Evolutionary conservation across 2,329 filamentous ascomycete species (phyloP).

Genomic region (Aspergillus aculeatus): DNA sequence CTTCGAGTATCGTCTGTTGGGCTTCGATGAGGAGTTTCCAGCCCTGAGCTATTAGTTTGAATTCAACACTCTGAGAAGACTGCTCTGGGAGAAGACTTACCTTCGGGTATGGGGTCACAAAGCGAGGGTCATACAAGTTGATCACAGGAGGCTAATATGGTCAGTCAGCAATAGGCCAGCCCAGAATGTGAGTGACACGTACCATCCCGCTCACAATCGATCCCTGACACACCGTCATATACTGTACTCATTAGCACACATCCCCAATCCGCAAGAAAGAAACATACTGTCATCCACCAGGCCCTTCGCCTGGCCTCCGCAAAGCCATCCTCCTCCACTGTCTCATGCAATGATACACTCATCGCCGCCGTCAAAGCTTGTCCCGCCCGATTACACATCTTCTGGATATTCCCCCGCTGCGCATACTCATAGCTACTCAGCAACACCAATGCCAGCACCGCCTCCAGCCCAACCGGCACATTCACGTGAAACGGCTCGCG

Average conservation of each 20-base stretch:
- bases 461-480: conserved; percentile 26
- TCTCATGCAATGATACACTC: conserved; percentile 27
- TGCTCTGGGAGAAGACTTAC: background rate
- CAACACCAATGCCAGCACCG: conserved; percentile 27
- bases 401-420: conserved; percentile 30
- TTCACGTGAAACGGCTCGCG: conserved; percentile 17
- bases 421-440: conserved; percentile 33
- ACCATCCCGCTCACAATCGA: conserved; percentile 54
- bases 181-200: conserved; percentile 16
- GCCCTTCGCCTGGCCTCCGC: conserved; percentile 25
- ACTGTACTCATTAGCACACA: conserved; percentile 28
- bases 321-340: conserved; percentile 19
- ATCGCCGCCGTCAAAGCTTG: conserved; percentile 29
- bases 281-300: conserved; percentile 33
- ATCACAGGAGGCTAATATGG: conserved; percentile 14
- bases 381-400: conserved; percentile 31
- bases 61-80: background rate
- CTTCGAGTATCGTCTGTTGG: conserved; percentile 26
- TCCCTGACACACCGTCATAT: conserved; percentile 52
- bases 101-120: conserved; percentile 23
- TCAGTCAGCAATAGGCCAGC: background rate
- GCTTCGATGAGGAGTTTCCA: conserved; percentile 29
- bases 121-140: conserved; percentile 24
- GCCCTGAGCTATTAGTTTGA: conserved; percentile 14
- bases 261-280: too few relatives aligned